Evolutionary conservation across 805 yeast genomes (phyloP).

Genomic region (Wickerhamomyces canadensis): DNA sequence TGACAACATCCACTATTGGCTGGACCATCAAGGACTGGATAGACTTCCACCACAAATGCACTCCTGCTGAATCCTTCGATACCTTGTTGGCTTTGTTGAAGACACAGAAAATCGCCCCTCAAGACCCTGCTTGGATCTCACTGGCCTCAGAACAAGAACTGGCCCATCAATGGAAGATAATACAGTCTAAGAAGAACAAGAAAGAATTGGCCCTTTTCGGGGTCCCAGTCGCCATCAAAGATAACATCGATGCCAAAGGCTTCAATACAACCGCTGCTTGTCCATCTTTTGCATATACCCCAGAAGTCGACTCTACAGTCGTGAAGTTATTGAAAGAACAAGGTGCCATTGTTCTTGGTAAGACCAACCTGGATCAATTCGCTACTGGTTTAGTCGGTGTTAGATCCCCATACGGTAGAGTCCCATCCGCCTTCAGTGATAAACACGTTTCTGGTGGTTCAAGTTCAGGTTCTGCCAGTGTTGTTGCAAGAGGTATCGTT

Average conservation of each 20-base stretch:
- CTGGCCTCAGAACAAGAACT: constrained; percentile 59
- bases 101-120: constrained; percentile 40
- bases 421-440: constrained; percentile 71
- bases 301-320: constrained; percentile 68
- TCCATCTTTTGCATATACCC: constrained; percentile 70
- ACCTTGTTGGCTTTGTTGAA: constrained; percentile 39
- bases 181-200: constrained; percentile 58
- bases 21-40: constrained; percentile 85
- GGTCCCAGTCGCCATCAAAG: constrained; percentile 93
- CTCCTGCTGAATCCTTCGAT: constrained; percentile 56
- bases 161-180: constrained; percentile 68
- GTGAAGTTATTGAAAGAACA: constrained; percentile 71
- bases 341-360: constrained; percentile 92
- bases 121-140: constrained; percentile 92
- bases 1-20: constrained; percentile 33
- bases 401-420: constrained; percentile 90
- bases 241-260: constrained; percentile 84
- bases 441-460: constrained; percentile 93
- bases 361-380: constrained; percentile 93
- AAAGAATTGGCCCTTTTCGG: constrained; percentile 69
- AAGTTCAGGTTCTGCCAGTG: constrained; percentile 92
- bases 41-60: constrained; percentile 54
- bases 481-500: constrained; percentile 83
- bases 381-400: constrained; percentile 97
- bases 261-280: constrained; percentile 93